Conservation (phyloP, 140 eudicot genomes). For the Bidens hawaiensis region DNA sequence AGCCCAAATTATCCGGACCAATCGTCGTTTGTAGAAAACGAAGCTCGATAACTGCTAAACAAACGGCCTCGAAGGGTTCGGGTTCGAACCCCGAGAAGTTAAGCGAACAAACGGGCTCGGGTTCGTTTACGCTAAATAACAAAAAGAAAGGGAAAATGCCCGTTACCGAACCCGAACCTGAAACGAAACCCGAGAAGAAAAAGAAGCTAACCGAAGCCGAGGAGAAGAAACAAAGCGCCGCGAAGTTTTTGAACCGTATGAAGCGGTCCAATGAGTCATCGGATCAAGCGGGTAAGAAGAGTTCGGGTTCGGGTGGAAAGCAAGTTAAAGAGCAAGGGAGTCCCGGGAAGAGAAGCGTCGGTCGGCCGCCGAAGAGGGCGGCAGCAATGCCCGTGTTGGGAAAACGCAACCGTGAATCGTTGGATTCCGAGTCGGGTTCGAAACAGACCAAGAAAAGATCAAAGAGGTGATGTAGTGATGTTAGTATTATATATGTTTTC, state of each 20-base stretch:
- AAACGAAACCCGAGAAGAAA: slow-evolving; percentile 21
- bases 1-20: slow-evolving; percentile 42
- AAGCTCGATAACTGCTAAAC: slow-evolving; percentile 62
- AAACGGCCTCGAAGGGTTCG: too few species aligned
- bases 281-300: slow-evolving; percentile 27
- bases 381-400: slow-evolving; percentile 38
- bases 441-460: slow-evolving; percentile 54
- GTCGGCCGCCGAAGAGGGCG: slow-evolving; percentile 63
- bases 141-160: slow-evolving; percentile 37
- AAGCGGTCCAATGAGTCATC: slow-evolving; percentile 39
- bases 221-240: slow-evolving; percentile 51
- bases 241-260: slow-evolving; percentile 49
- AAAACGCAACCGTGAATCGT: slow-evolving; percentile 41
- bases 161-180: slow-evolving; percentile 14
- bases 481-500: slow-evolving; percentile 17
- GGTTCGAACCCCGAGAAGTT: too few species aligned
- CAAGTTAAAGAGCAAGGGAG: slow-evolving; percentile 45
- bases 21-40: slow-evolving; percentile 63
- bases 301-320: slow-evolving; percentile 15
- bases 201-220: slow-evolving; percentile 34
- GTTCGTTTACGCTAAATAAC: slow-evolving; percentile 11
- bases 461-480: slow-evolving; percentile 36
- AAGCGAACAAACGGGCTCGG: slow-evolving; percentile 32
- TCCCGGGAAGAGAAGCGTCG: slow-evolving; percentile 45
- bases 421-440: slow-evolving; percentile 30